A percentile compares a stretch with the other conserved stretches of the same genome.
Evolutionary conservation across 768 basidiomycete species (phyloP).

Genomic region (Harrya chromipes): DNA sequence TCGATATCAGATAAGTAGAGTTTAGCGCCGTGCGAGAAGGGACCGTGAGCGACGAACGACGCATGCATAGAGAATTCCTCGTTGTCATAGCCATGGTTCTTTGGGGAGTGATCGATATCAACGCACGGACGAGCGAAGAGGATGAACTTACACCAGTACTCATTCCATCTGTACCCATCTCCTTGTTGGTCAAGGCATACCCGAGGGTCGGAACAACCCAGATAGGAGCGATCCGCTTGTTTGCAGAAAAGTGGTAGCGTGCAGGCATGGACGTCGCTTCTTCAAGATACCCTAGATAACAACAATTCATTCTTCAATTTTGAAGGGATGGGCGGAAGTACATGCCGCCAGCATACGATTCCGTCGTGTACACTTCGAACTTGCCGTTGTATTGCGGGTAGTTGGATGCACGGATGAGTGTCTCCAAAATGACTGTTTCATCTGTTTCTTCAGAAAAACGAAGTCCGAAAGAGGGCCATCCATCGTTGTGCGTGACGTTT

Average conservation of each 20-base stretch:
- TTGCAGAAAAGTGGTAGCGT: slow-evolving; percentile 70
- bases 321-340: background rate
- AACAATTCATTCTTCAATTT: background rate
- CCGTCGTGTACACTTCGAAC: slow-evolving; percentile 54
- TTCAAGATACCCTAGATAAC: slow-evolving; percentile 6
- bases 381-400: slow-evolving; percentile 40
- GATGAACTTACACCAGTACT: slow-evolving; percentile 63
- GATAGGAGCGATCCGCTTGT: slow-evolving; percentile 81
- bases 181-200: slow-evolving; percentile 69
- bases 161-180: slow-evolving; percentile 58
- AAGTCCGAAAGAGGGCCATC: slow-evolving; percentile 89
- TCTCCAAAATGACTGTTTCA: slow-evolving; percentile 49
- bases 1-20: slow-evolving; percentile 27
- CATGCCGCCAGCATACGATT: slow-evolving; percentile 23
- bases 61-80: slow-evolving; percentile 75
- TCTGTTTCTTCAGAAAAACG: slow-evolving; percentile 66
- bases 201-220: slow-evolving; percentile 82
- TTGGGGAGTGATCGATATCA: slow-evolving; percentile 5
- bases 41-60: slow-evolving; percentile 90
- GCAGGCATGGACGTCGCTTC: slow-evolving; percentile 56
- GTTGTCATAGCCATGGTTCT: slow-evolving; percentile 94
- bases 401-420: slow-evolving; percentile 52
- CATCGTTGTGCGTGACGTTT: slow-evolving; percentile 57
- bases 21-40: slow-evolving; percentile 73
- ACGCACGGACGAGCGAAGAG: background rate